A percentile compares a stretch with the other conserved stretches of the same genome.
phyloP scores from a whole-genome alignment of 176 grass and related monocot species.

The Saccharum spontaneum region DNA sequence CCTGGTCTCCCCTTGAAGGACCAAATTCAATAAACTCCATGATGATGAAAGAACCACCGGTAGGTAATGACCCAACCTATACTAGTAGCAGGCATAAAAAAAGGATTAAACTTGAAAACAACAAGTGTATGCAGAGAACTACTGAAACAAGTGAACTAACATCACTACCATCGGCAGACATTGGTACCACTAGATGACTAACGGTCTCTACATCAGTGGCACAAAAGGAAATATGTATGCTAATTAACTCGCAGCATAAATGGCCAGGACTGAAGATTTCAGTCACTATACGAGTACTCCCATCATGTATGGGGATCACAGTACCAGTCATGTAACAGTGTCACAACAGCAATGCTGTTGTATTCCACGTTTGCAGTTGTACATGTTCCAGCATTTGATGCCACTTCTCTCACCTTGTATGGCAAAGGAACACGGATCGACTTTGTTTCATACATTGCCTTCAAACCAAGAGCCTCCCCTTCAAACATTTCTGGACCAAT shows the following conservation, averaged over 20 bases:
- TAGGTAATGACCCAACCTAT: slow-evolving; percentile 72
- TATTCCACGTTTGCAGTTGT: neutral
- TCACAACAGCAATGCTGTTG: neutral
- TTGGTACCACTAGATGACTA: neutral
- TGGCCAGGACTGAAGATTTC: neutral
- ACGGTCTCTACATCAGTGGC: neutral
- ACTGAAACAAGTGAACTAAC: neutral
- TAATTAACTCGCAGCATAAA: neutral
- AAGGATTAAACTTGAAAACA: neutral
- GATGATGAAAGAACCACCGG: slow-evolving; percentile 89
- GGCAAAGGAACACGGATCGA: slow-evolving; percentile 91
- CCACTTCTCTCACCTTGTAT: slow-evolving; percentile 55
- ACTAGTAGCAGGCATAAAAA: neutral
- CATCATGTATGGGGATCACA: neutral
- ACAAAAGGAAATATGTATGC: neutral
- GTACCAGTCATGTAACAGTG: neutral
- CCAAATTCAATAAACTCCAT: slow-evolving; percentile 98
- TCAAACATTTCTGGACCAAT: slow-evolving; percentile 94
- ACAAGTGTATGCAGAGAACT: neutral
- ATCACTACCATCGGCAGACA: neutral
- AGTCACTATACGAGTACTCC: too few relatives aligned
- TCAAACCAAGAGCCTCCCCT: slow-evolving; percentile 84
- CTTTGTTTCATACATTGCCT: slow-evolving; percentile 82
- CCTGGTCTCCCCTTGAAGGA: slow-evolving; percentile 74
- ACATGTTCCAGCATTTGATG: neutral